phyloP scores from a whole-genome alignment of 106 monocot species.

The Amphibolis antarctica region DNA sequence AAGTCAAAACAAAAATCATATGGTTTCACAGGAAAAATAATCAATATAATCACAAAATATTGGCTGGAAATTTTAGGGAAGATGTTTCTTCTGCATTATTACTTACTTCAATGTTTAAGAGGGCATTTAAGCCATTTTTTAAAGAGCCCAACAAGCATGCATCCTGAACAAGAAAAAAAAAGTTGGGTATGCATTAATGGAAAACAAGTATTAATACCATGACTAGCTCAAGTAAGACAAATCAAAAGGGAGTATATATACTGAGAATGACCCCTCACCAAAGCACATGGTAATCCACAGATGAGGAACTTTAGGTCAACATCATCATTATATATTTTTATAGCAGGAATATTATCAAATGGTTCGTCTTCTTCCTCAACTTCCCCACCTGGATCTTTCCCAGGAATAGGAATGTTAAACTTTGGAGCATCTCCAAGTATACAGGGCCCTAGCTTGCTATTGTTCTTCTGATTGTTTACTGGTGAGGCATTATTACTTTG shows the following conservation, averaged over 20 bases:
- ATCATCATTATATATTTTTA: conserved; percentile 78
- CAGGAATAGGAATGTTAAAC: conserved; percentile 41
- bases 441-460: conserved; percentile 40
- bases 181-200: neutral
- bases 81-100: neutral
- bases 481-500: conserved; percentile 31
- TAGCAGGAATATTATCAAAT: conserved; percentile 42
- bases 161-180: conserved; percentile 56
- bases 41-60: too few species aligned
- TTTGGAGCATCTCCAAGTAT: conserved; percentile 78
- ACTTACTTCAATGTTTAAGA: conserved; percentile 93
- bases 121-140: conserved; percentile 92
- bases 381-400: conserved; percentile 23
- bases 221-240: neutral
- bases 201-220: too few species aligned
- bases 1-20: neutral
- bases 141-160: conserved; percentile 59
- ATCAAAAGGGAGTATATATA: neutral
- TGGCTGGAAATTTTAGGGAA: neutral
- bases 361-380: conserved; percentile 26
- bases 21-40: too few species aligned
- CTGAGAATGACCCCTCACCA: conserved; percentile 37
- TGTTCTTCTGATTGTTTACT: conserved; percentile 22
- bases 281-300: conserved; percentile 63
- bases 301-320: conserved; percentile 61